Evolutionary conservation across 768 basidiomycete genomes (phyloP).

Genomic region (Hygrocybe punicea): DNA sequence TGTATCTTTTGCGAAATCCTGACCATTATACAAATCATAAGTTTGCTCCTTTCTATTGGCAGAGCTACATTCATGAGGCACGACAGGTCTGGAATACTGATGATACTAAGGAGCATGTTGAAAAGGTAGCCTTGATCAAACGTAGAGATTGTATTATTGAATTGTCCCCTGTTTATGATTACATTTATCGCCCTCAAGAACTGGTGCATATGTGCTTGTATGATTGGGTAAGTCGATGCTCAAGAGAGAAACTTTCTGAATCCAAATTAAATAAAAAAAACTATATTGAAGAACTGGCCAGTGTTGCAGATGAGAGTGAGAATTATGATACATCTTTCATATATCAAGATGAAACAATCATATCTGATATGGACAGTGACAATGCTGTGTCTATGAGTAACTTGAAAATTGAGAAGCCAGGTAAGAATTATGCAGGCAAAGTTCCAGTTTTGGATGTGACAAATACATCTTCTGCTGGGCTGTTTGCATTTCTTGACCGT

Average conservation of each 20-base stretch:
- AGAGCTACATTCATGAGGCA: conserved; percentile 16
- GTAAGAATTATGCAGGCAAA: too few relatives aligned
- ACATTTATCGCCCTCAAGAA: conserved; percentile 22
- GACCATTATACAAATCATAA: conserved; percentile 32
- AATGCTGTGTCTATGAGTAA: too few relatives aligned
- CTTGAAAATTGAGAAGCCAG: too few relatives aligned
- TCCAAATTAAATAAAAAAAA: neutral
- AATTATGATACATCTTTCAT: neutral
- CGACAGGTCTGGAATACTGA: conserved; percentile 8
- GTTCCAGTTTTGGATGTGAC: too few relatives aligned
- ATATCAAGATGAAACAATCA: conserved; percentile 21
- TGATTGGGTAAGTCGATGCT: conserved; percentile 23
- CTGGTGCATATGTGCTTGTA: conserved; percentile 24
- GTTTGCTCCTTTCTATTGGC: conserved; percentile 19
- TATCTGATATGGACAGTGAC: too few relatives aligned
- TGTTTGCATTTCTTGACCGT: conserved; percentile 12
- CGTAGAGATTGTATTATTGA: conserved; percentile 12
- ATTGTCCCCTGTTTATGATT: conserved; percentile 23
- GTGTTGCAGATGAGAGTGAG: neutral
- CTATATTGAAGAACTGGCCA: too few relatives aligned
- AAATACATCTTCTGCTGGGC: conserved; percentile 26
- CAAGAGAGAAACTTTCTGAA: conserved; percentile 9
- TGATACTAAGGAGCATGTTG: conserved; percentile 5
- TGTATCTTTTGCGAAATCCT: conserved; percentile 24
- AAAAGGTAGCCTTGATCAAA: conserved; percentile 22